phyloP scores from a whole-genome alignment of 768 basidiomycete genomes.

The Lactifluus subvellereus region DNA sequence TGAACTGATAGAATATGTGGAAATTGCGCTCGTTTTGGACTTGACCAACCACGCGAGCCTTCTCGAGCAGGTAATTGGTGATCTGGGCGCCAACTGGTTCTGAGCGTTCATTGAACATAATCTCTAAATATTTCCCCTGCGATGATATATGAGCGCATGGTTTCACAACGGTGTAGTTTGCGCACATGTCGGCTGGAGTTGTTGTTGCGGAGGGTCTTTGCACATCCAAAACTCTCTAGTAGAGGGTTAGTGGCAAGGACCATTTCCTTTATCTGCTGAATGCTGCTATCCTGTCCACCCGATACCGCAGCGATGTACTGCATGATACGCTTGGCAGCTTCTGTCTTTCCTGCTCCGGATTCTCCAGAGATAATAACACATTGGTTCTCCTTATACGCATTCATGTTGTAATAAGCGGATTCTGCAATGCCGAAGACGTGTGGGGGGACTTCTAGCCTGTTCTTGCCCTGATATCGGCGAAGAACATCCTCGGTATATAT shows the following conservation, averaged over 20 bases:
- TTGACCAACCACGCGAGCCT: conserved; percentile 94
- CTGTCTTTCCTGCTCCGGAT: conserved; percentile 98
- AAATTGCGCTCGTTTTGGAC: conserved; percentile 96
- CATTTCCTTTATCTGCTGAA: conserved; percentile 99
- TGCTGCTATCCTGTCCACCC: conserved; percentile 80
- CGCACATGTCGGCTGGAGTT: conserved; percentile 97
- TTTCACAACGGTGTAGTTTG: conserved; percentile 16
- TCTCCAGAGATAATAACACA: conserved; percentile 99
- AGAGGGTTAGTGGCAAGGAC: conserved; percentile 97
- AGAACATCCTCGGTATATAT: conserved; percentile 94
- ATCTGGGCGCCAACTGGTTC: conserved; percentile 97
- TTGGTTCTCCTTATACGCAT: conserved; percentile 98
- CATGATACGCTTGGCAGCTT: conserved; percentile 99
- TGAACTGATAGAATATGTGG: conserved; percentile 99
- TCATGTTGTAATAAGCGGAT: conserved; percentile 98
- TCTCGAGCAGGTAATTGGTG: conserved; percentile 96
- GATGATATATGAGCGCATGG: conserved; percentile 23
- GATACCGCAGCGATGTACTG: conserved; percentile 98
- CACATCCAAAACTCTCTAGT: conserved; percentile 97
- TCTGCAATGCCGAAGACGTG: conserved; percentile 98
- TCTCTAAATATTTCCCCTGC: conserved; percentile 98
- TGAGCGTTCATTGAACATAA: conserved; percentile 93
- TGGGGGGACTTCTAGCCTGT: conserved; percentile 94
- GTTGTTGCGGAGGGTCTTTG: conserved; percentile 97
- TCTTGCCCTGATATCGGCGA: conserved; percentile 88